phyloP scores from a whole-genome alignment of 2,329 filamentous ascomycete genomes.

The Monilinia polystroma region DNA sequence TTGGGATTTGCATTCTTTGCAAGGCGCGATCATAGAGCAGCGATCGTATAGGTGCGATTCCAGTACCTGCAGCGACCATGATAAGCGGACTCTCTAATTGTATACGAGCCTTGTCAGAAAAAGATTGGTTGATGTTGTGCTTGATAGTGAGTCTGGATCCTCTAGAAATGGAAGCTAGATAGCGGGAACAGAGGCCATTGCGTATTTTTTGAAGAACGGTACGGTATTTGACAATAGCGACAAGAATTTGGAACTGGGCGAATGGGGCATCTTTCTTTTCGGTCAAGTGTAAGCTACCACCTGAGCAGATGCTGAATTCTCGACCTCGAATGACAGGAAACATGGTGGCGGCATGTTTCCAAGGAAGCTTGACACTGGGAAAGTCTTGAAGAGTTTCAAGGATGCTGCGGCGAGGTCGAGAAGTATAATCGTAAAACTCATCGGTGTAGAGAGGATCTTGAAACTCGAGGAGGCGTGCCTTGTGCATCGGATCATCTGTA shows the following conservation, averaged over 20 bases:
- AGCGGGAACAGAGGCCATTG: slow-evolving; percentile 86
- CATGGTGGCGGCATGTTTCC: slow-evolving; percentile 66
- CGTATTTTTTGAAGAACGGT: slow-evolving; percentile 82
- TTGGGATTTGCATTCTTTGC: background rate
- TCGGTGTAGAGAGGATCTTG: slow-evolving; percentile 76
- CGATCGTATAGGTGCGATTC: slow-evolving; percentile 78
- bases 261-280: too few relatives aligned
- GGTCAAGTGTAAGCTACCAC: slow-evolving; percentile 46
- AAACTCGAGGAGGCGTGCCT: slow-evolving; percentile 81
- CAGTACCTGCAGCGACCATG: slow-evolving; percentile 81
- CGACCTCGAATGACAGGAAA: slow-evolving; percentile 84
- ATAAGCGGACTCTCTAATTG: slow-evolving; percentile 56
- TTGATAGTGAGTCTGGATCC: slow-evolving; percentile 31
- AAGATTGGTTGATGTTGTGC: slow-evolving; percentile 55
- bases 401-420: slow-evolving; percentile 83
- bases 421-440: slow-evolving; percentile 95
- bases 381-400: slow-evolving; percentile 93
- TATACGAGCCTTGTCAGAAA: slow-evolving; percentile 51
- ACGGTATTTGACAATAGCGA: slow-evolving; percentile 87
- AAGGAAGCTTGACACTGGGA: slow-evolving; percentile 76
- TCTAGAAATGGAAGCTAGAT: slow-evolving; percentile 70
- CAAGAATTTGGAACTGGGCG: slow-evolving; percentile 62
- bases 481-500: slow-evolving; percentile 69
- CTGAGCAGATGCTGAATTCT: slow-evolving; percentile 89
- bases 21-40: slow-evolving; percentile 71